These are phyloP conservation scores for Rhodosporidiobolus sp. DNA, from an alignment of 768 basidiomycete genomes.

Conservation along the genomic window DNA sequence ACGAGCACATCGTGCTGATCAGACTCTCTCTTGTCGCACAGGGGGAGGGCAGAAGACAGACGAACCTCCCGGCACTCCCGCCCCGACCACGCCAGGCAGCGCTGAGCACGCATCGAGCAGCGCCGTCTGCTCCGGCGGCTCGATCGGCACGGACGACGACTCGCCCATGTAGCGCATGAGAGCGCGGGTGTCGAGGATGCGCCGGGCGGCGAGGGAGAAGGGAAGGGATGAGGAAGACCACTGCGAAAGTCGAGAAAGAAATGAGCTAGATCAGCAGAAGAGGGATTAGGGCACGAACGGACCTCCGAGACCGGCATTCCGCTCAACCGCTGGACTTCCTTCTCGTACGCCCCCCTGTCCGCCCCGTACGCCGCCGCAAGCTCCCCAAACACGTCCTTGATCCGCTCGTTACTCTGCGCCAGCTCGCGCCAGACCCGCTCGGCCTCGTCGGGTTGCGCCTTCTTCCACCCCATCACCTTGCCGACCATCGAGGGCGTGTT, in stretches of 20 bases:
- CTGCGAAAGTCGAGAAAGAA: not conserved
- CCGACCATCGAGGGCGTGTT: slow-evolving; percentile 92
- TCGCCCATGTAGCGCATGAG: slow-evolving; percentile 83
- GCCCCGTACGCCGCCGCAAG: slow-evolving; percentile 15
- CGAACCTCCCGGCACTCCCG: slow-evolving; percentile 93
- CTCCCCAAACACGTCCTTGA: slow-evolving; percentile 27
- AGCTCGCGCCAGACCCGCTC: slow-evolving; percentile 42
- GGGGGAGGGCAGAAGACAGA: slow-evolving; percentile 5
- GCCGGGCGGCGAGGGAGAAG: not conserved
- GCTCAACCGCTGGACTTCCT: not conserved
- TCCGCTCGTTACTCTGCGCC: slow-evolving; percentile 32
- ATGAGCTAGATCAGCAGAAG: not conserved
- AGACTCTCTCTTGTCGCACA: not conserved
- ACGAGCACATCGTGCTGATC: not conserved
- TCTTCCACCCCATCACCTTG: slow-evolving; percentile 85
- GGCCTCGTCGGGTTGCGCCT: slow-evolving; percentile 59
- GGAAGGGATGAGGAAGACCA: not conserved
- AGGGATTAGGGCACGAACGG: not conserved
- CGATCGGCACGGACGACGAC: slow-evolving; percentile 74
- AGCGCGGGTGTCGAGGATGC: slow-evolving; percentile 58
- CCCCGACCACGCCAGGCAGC: slow-evolving; percentile 81
- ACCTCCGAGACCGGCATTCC: slow-evolving; percentile 7
- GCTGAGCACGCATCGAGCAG: slow-evolving; percentile 74
- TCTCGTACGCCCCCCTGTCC: slow-evolving; percentile 6
- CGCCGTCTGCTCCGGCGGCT: slow-evolving; percentile 79